Evolutionary conservation across 331 rosid genomes (phyloP), one percentile per base, ranked within the genome.

Genomic region (Malus hybrid): DNA sequence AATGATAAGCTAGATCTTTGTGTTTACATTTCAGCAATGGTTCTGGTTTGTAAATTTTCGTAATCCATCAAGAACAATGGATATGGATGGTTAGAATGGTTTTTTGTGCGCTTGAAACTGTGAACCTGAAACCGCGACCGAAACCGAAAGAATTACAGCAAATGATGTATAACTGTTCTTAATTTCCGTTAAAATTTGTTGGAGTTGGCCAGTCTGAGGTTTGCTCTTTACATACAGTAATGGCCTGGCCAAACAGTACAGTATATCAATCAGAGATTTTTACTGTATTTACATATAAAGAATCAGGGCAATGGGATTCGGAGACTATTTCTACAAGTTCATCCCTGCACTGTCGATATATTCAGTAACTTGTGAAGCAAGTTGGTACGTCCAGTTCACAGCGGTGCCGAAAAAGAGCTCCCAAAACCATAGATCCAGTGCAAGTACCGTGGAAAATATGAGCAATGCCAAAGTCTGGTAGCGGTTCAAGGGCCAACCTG

Each of bases 401-500:
- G 87, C 84, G 20, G 86, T 79, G 77, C 97, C 95, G 5, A 85
- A 90, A 79, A 89, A 90, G 65, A 93, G 88, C 88, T 93, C 98
- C 98, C 97, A 90, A 63, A 93, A 90, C 97, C 91, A 93, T 70
- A 93, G 88, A 80, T 93, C 97, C 82, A 93, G 70, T n/a, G 98
- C 98, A 7, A 93, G 86, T 56, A 93, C 88, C 5, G 90, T 83
- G 7, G 97, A 93, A 76, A 93, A 93, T 70, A 90, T 90, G 76
- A 93, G 97, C 86, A 90, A 78, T 7, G 97, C 98, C 85, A 93
- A 59, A 39, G 98, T 93, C 80, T 93, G 95, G 68, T 93, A 90
- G 36, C 97, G 95, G 85, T 93, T 93, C 86, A 93, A 76, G 10
- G 98, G 98, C 98, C 98, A 93, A 57, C 98, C 96, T 0, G 93